phyloP scores from a whole-genome alignment of 805 yeast species.

The Kluyveromyces wickerhamii region DNA sequence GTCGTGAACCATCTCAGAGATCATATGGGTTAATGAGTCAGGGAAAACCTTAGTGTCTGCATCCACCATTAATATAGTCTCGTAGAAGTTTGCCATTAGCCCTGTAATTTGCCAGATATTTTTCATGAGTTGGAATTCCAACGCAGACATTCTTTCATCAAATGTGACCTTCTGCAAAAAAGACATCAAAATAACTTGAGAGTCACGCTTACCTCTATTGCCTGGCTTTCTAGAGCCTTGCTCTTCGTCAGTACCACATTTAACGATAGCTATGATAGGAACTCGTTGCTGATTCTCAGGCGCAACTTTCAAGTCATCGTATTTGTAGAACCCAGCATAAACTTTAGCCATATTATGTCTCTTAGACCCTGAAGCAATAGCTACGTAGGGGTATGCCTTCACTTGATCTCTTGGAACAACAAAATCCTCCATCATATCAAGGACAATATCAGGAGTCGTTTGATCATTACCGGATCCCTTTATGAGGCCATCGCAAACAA shows the following conservation, averaged over 20 bases:
- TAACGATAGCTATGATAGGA: conserved; percentile 71
- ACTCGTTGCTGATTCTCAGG: conserved; percentile 77
- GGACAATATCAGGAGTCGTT: conserved; percentile 83
- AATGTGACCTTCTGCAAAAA: conserved; percentile 81
- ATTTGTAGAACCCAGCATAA: conserved; percentile 88
- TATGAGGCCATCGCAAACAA: conserved; percentile 89
- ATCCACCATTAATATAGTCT: conserved; percentile 82
- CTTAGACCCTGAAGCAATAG: conserved; percentile 89
- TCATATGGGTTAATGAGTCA: conserved; percentile 83
- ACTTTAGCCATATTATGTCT: conserved; percentile 98
- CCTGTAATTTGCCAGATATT: conserved; percentile 81
- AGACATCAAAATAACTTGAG: conserved; percentile 85
- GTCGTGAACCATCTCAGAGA: conserved; percentile 80
- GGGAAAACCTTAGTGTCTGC: conserved; percentile 89
- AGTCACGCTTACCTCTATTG: conserved; percentile 93
- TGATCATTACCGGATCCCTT: conserved; percentile 89
- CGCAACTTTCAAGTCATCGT: conserved; percentile 68
- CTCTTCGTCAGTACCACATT: conserved; percentile 84
- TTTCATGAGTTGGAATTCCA: conserved; percentile 70
- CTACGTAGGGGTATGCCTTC: conserved; percentile 78
- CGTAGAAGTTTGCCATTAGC: conserved; percentile 74
- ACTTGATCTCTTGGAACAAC: conserved; percentile 67
- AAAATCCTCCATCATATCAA: conserved; percentile 81
- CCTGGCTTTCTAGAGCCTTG: conserved; percentile 71
- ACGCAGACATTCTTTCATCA: conserved; percentile 89